Evolutionary conservation across 106 monocot species (phyloP).

Genomic region (Acorus gramineus): DNA sequence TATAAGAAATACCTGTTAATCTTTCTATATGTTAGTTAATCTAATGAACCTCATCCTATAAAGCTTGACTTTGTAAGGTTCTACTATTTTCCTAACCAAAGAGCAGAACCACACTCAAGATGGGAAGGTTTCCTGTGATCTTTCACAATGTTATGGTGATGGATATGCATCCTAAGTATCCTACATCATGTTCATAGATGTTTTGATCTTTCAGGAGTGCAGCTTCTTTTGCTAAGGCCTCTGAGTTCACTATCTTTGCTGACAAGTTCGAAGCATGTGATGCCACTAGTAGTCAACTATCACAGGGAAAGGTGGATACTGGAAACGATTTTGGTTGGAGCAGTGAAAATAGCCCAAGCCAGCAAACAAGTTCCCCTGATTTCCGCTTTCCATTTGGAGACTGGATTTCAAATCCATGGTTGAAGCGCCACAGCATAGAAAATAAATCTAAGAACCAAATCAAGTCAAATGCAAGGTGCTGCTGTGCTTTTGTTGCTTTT

Average conservation of each 20-base stretch:
- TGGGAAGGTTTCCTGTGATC: no score
- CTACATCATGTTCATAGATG: background rate
- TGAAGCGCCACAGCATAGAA: conserved; percentile 13
- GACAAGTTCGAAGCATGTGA: conserved; percentile 1
- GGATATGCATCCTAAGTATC: no score
- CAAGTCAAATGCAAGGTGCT: conserved; percentile 22
- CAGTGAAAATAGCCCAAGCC: conserved; percentile 7
- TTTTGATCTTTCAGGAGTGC: conserved; percentile 53
- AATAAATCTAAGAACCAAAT: conserved; percentile 6
- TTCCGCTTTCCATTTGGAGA: conserved; percentile 47
- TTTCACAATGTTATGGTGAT: no score
- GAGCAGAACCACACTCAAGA: no score
- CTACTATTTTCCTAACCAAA: no score
- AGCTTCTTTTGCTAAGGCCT: conserved; percentile 33
- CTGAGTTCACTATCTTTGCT: conserved; percentile 12
- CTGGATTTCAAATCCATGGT: conserved; percentile 65
- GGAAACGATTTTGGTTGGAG: conserved; percentile 9
- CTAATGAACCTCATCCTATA: no score
- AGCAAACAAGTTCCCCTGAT: conserved; percentile 9
- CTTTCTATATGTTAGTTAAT: no score
- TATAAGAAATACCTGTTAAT: no score
- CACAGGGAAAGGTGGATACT: conserved; percentile 9
- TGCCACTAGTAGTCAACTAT: conserved; percentile 2
- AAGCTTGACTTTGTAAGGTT: no score
- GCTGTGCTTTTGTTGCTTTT: background rate